Conservation (phyloP, 805 yeast species). For the Monosporozyma siamensis region DNA sequence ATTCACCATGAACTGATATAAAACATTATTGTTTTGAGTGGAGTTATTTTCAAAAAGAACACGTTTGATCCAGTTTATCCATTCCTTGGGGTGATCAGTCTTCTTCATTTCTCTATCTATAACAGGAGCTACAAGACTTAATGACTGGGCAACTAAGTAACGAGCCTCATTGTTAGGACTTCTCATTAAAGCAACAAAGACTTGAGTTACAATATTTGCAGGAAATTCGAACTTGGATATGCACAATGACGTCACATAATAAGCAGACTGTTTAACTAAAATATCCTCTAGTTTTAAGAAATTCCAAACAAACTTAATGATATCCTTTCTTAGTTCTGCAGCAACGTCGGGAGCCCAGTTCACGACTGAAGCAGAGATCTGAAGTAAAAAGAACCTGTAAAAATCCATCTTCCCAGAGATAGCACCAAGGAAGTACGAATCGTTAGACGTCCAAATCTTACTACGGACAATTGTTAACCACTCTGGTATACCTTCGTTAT, state of each 20-base stretch:
- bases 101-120: constrained; percentile 56
- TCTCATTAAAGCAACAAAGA: constrained; percentile 80
- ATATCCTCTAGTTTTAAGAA: constrained; percentile 82
- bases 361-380: constrained; percentile 67
- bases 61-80: constrained; percentile 94
- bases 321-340: constrained; percentile 61
- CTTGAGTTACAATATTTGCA: constrained; percentile 77
- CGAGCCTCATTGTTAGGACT: constrained; percentile 82
- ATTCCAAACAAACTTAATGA: constrained; percentile 92
- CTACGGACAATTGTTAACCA: constrained; percentile 62
- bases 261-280: constrained; percentile 85
- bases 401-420: constrained; percentile 64
- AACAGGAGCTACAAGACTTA: constrained; percentile 83
- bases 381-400: constrained; percentile 68
- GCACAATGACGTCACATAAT: constrained; percentile 77
- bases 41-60: constrained; percentile 85
- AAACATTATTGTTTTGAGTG: constrained; percentile 64
- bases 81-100: constrained; percentile 42
- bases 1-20: constrained; percentile 80
- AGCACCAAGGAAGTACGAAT: constrained; percentile 37
- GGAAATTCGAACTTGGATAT: constrained; percentile 86
- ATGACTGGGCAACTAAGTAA: constrained; percentile 72
- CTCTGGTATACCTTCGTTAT: constrained; percentile 24
- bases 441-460: constrained; percentile 63
- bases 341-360: constrained; percentile 55